These are phyloP conservation scores for Maudiozyma barnettii DNA, from an alignment of 805 yeast species.

Conservation along the genomic window DNA sequence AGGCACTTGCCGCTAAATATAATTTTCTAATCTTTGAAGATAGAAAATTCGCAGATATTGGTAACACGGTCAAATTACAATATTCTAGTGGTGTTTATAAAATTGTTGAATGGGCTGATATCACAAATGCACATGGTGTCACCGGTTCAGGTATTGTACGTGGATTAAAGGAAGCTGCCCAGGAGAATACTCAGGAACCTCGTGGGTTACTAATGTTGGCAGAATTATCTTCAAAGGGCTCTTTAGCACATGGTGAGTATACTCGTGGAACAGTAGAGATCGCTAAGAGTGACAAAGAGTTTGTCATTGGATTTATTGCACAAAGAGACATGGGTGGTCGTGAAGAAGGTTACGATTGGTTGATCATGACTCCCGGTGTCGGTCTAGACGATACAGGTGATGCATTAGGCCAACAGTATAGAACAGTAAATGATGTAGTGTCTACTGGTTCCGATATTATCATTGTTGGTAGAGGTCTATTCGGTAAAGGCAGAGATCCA, in stretches of 20 bases:
- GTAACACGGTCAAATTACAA: slow-evolving; percentile 92
- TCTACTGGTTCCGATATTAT: slow-evolving; percentile 85
- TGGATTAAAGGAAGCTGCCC: slow-evolving; percentile 75
- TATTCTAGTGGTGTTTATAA: slow-evolving; percentile 82
- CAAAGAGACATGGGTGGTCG: slow-evolving; percentile 79
- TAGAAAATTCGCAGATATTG: slow-evolving; percentile 96
- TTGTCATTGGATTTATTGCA: slow-evolving; percentile 95
- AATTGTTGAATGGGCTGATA: slow-evolving; percentile 92
- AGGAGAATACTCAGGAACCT: slow-evolving; percentile 59
- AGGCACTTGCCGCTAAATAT: slow-evolving; percentile 66
- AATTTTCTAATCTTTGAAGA: slow-evolving; percentile 91
- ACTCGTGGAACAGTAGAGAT: slow-evolving; percentile 81
- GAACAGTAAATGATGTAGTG: slow-evolving; percentile 82
- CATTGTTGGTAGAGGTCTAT: slow-evolving; percentile 96
- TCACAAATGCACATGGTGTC: slow-evolving; percentile 95
- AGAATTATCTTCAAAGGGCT: slow-evolving; percentile 87
- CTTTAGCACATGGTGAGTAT: slow-evolving; percentile 87
- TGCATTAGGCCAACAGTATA: slow-evolving; percentile 89
- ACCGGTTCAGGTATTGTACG: slow-evolving; percentile 90
- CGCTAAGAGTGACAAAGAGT: slow-evolving; percentile 76
- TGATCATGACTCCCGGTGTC: slow-evolving; percentile 96
- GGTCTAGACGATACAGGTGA: slow-evolving; percentile 97
- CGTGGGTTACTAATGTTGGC: slow-evolving; percentile 93
- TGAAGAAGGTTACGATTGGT: slow-evolving; percentile 86
- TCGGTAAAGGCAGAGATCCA: slow-evolving; percentile 91